These are phyloP conservation scores for Panicum hallii DNA, from an alignment of 202 grass and related monocot species.

Conservation along the genomic window DNA sequence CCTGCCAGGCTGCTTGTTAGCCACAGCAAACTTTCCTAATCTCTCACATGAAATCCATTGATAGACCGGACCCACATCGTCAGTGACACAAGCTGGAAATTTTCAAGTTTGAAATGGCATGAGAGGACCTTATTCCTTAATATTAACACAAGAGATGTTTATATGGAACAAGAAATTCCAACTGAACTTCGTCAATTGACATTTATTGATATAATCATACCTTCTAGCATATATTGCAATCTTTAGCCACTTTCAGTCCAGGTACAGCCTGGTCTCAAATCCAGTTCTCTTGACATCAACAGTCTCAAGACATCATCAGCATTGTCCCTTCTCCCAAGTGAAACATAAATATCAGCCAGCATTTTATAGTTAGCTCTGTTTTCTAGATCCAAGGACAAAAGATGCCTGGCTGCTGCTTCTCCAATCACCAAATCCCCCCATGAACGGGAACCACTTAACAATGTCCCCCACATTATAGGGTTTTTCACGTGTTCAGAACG, in stretches of 20 bases:
- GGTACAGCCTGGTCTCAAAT: slow-evolving; percentile 58
- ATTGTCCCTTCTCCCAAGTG: slow-evolving; percentile 60
- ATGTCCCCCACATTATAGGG: slow-evolving; percentile 55
- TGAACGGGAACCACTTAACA: slow-evolving; percentile 63
- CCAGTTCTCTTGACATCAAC: slow-evolving; percentile 41
- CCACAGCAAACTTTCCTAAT: slow-evolving; percentile 3
- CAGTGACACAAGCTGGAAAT: background rate
- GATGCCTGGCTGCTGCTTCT: slow-evolving; percentile 59
- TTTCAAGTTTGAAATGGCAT: slow-evolving; percentile 2
- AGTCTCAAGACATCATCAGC: slow-evolving; percentile 43
- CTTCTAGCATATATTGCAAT: slow-evolving; percentile 39
- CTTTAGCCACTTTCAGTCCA: slow-evolving; percentile 59
- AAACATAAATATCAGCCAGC: slow-evolving; percentile 81
- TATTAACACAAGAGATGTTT: background rate
- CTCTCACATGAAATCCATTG: background rate
- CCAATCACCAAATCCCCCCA: slow-evolving; percentile 55
- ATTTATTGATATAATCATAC: slow-evolving; percentile 38
- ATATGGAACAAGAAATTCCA: slow-evolving; percentile 31
- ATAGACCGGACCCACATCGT: background rate
- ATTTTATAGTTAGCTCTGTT: slow-evolving; percentile 70
- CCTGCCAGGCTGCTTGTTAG: background rate
- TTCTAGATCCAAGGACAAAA: slow-evolving; percentile 63
- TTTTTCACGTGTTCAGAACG: slow-evolving; percentile 25
- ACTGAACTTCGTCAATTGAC: background rate
- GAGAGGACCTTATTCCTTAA: background rate